Evolutionary conservation across 202 grass and related monocot genomes (phyloP).

Genomic region (Setaria italica): DNA sequence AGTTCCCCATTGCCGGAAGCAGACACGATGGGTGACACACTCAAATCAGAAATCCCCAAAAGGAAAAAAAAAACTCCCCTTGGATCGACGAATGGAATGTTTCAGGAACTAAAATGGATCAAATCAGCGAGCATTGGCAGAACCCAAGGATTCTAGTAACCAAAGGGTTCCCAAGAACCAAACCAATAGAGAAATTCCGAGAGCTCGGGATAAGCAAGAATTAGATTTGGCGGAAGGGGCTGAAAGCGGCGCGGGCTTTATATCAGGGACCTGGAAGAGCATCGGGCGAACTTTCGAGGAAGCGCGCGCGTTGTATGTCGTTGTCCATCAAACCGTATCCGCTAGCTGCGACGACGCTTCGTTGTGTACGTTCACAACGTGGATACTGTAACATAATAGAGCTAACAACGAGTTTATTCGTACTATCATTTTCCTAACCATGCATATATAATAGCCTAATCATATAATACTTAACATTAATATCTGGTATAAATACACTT

Average conservation of each 20-base stretch:
- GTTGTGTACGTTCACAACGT: too few relatives aligned
- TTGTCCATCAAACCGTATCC: too few relatives aligned
- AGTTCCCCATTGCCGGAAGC: conserved; percentile 60
- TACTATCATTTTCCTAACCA: too few relatives aligned
- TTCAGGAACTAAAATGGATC: conserved; percentile 36
- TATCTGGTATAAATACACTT: too few relatives aligned
- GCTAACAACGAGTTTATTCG: too few relatives aligned
- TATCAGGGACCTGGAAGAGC: background rate
- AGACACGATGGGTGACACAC: background rate
- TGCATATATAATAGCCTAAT: too few relatives aligned
- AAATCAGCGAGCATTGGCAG: conserved; percentile 37
- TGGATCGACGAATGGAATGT: conserved; percentile 12
- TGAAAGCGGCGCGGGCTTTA: conserved; percentile 38
- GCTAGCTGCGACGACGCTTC: too few relatives aligned
- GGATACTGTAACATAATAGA: too few relatives aligned
- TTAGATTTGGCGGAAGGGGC: background rate
- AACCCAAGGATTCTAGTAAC: conserved; percentile 16
- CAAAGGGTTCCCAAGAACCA: background rate
- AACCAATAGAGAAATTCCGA: background rate
- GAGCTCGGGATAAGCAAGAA: background rate
- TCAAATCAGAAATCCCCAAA: conserved; percentile 19
- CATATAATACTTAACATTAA: too few relatives aligned
- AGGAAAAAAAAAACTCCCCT: background rate
- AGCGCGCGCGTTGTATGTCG: too few relatives aligned
- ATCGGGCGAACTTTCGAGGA: too few relatives aligned